phyloP scores from a whole-genome alignment of 1,139 yeast genomes.

The Pichia sp. region DNA sequence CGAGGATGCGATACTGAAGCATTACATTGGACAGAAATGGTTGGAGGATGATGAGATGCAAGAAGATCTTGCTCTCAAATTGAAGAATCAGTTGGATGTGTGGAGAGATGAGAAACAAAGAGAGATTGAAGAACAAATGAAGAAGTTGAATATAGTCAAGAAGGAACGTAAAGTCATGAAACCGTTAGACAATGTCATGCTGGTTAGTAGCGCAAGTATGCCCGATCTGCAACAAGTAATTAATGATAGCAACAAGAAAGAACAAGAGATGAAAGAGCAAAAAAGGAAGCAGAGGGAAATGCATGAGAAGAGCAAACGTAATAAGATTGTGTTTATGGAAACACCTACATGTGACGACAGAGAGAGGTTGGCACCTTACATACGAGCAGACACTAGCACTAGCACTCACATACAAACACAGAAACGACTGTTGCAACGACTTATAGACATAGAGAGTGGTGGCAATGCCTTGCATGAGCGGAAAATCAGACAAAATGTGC shows the following conservation, averaged over 20 bases:
- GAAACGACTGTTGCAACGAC: neutral
- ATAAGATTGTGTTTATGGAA: constrained; percentile 16
- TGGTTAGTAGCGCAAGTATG: constrained; percentile 11
- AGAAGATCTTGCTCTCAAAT: constrained; percentile 3
- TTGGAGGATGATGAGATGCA: constrained; percentile 4
- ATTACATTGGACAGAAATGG: no score
- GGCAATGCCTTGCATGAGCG: constrained; percentile 11
- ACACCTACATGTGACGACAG: constrained; percentile 8
- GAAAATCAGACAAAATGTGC: constrained; percentile 15
- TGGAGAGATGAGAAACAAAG: constrained; percentile 13
- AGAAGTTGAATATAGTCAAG: constrained; percentile 7
- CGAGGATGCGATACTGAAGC: constrained; percentile 4
- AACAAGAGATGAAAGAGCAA: neutral
- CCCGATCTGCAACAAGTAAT: constrained; percentile 12
- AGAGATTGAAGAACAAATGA: constrained; percentile 14
- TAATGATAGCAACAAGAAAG: constrained; percentile 3
- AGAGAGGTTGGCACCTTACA: neutral
- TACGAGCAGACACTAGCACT: no score
- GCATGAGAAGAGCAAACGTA: constrained; percentile 8
- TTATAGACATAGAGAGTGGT: neutral
- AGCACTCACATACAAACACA: neutral
- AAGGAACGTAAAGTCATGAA: constrained; percentile 1
- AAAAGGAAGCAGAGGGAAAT: constrained; percentile 6
- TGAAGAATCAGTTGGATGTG: constrained; percentile 8
- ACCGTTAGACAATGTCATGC: constrained; percentile 4